Evolutionary conservation across 2,329 filamentous ascomycete species (phyloP), one percentile per base, ranked within the genome.

Genomic region (Penicillium sp.): DNA sequence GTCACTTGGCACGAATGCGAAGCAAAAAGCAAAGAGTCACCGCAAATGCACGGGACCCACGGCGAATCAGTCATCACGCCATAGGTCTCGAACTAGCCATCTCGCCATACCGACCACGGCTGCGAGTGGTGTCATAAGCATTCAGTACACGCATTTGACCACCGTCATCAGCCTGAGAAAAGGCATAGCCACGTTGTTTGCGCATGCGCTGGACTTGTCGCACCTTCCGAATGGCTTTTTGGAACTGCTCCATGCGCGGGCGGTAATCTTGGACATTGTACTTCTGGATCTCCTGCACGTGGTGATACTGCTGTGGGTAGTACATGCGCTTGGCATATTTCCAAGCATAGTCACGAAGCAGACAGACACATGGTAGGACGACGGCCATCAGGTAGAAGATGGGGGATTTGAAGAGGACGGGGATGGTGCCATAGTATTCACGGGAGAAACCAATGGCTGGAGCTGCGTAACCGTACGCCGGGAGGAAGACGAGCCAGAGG

Each of bases 251-350:
- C 94, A 99, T 99, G 69, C 94, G 87, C 58, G 94, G 94, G 69
- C 94, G 83, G 76, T 99, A 99, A 77, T 99, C 94, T 77, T 99
- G 94, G 56, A 99, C 96, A 67, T 99, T 99, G 79, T 97, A 99
- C 77, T 99, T 99, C 75, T 99, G 94, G 65, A 99, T 99, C 78
- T 99, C 94, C 75, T 99, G 94, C 60, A 99, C 94, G 73, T 99
- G 94, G 67, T 99, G 94, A 69, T 99, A 99, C 41, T 90, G 87
- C 76, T 97, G 89, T 21, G 94, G 94, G 64, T 87, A 88, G 77
- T 97, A 99, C 92, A 99, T 97, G 61, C 94, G 85, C 81, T 96
- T 97, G 57, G 85, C 87, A 66, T 97, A 99, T 80, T 99, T 99
- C 92, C 93, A 99, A 3, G 88, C 86, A 74, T 96, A 90, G 72